A percentile compares a stretch with the other conserved stretches of the same genome.
phyloP scores from a whole-genome alignment of 306 rosid species.

The Gleditsia sinensis region DNA sequence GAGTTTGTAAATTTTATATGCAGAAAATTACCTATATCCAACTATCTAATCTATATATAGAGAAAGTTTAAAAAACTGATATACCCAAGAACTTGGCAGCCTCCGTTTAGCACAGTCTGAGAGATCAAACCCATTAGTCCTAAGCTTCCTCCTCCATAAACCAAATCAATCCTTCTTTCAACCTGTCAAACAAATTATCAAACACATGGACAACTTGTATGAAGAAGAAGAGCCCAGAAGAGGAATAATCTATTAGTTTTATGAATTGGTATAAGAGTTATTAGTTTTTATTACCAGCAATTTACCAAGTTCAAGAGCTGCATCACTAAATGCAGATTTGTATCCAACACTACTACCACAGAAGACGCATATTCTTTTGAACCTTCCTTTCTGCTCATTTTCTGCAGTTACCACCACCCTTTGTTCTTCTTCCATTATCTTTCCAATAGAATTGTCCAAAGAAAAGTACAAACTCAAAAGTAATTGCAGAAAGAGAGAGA shows the following conservation, averaged over 20 bases:
- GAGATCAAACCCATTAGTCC: constrained; percentile 66
- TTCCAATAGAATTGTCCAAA: background rate
- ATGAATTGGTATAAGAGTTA: no score
- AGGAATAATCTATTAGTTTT: no score
- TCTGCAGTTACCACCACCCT: background rate
- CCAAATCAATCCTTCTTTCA: constrained; percentile 52
- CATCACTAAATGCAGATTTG: constrained; percentile 51
- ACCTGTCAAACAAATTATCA: constrained; percentile 30
- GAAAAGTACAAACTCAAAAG: background rate
- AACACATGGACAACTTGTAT: no score
- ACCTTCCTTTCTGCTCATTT: constrained; percentile 34
- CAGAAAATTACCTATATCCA: background rate
- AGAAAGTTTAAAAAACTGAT: background rate
- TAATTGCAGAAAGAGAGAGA: background rate
- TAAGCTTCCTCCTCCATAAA: constrained; percentile 64
- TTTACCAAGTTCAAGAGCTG: constrained; percentile 55
- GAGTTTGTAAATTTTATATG: background rate
- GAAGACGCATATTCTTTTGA: constrained; percentile 58
- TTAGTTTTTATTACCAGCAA: no score
- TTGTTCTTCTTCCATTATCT: constrained; percentile 40
- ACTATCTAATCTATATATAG: background rate
- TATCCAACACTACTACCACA: constrained; percentile 58
- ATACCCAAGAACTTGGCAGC: constrained; percentile 65
- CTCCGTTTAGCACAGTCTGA: constrained; percentile 50
- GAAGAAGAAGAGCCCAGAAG: no score